phyloP scores from a whole-genome alignment of 2,329 filamentous ascomycete species.

The Diaporthe longicolla region DNA sequence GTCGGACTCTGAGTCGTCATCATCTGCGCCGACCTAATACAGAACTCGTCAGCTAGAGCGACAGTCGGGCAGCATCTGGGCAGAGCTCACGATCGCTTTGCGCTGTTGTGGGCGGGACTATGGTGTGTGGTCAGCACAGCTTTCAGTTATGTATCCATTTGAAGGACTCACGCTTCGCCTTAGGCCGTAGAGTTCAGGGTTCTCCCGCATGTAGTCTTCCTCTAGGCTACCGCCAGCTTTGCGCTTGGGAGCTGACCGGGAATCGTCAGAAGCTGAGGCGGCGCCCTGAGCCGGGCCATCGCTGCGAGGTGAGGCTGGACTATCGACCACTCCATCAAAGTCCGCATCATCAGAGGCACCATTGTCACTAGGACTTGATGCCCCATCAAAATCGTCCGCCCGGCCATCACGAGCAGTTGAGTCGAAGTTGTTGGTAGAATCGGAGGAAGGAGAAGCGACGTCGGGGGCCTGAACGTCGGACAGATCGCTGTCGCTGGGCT shows the following conservation, averaged over 20 bases:
- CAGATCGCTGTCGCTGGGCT: slow-evolving; percentile 80
- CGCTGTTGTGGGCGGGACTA: slow-evolving; percentile 71
- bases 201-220: slow-evolving; percentile 88
- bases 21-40: slow-evolving; percentile 66
- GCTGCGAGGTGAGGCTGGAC: slow-evolving; percentile 63
- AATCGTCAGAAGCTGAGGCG: slow-evolving; percentile 75
- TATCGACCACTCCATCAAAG: slow-evolving; percentile 78
- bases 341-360: slow-evolving; percentile 78
- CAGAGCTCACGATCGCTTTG: slow-evolving; percentile 67
- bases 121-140: slow-evolving; percentile 30
- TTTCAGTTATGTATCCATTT: not conserved
- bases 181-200: slow-evolving; percentile 95
- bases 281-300: slow-evolving; percentile 70
- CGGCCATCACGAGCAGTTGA: slow-evolving; percentile 55
- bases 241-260: slow-evolving; percentile 79
- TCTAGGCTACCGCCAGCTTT: slow-evolving; percentile 75
- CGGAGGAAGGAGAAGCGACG: slow-evolving; percentile 47
- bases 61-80: slow-evolving; percentile 4
- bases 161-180: slow-evolving; percentile 81
- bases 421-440: slow-evolving; percentile 50
- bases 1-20: slow-evolving; percentile 83
- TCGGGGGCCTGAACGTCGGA: slow-evolving; percentile 76
- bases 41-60: slow-evolving; percentile 44
- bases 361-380: slow-evolving; percentile 64
- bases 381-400: slow-evolving; percentile 57